phyloP scores from a whole-genome alignment of 2,329 filamentous ascomycete genomes.

The Pseudogymnoascus sp. region DNA sequence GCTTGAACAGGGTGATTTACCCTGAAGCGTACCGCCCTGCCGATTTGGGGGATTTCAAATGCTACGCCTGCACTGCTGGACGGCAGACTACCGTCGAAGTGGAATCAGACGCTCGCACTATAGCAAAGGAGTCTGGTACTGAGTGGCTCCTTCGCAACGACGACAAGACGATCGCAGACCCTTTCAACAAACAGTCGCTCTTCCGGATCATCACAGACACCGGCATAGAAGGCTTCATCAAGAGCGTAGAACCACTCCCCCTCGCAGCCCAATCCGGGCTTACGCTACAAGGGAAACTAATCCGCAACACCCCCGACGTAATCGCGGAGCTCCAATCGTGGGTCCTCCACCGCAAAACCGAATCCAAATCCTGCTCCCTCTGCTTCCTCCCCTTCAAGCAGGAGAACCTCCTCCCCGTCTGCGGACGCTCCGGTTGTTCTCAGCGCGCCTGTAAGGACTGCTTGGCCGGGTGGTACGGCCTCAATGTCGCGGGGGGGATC shows the following conservation, averaged over 20 bases:
- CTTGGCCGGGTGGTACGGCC: not conserved
- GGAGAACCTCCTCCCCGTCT: not conserved
- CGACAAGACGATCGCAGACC: not conserved
- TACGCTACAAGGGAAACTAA: not conserved
- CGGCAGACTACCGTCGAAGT: slow-evolving; percentile 12
- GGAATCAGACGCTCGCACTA: not conserved
- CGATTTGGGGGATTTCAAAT: slow-evolving; percentile 31
- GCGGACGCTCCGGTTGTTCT: not conserved
- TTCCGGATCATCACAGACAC: not conserved
- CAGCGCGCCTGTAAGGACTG: not conserved
- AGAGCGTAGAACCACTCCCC: not conserved
- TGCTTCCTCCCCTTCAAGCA: not conserved
- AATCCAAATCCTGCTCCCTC: not conserved
- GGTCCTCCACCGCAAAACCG: not conserved
- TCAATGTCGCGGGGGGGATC: not conserved
- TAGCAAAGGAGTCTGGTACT: not conserved
- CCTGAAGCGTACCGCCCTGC: slow-evolving; percentile 36
- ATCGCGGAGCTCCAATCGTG: not conserved
- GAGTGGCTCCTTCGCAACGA: not conserved
- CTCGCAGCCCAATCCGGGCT: not conserved
- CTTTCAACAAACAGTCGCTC: not conserved
- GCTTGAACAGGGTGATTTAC: slow-evolving; percentile 35
- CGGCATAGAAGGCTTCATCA: not conserved
- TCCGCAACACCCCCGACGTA: not conserved
- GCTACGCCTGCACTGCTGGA: slow-evolving; percentile 34